These are phyloP conservation scores for Neurospora sublineolata DNA, from an alignment of 495 filamentous ascomycete genomes.

Conservation along the genomic window DNA sequence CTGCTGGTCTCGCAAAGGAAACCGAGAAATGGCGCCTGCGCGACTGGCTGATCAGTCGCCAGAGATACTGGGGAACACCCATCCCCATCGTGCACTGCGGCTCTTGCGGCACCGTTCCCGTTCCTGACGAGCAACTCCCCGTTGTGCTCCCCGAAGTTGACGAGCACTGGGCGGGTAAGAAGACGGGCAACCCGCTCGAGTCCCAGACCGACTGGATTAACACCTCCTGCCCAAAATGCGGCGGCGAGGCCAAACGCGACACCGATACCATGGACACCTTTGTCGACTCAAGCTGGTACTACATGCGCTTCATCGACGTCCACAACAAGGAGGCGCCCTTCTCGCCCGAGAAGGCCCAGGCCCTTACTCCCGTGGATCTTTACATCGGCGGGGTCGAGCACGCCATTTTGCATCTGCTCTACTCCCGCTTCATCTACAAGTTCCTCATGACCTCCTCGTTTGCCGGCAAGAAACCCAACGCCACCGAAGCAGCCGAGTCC, in stretches of 20 bases:
- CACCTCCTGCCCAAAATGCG: constrained; percentile 63
- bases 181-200: constrained; percentile 67
- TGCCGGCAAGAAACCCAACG: constrained; percentile 6
- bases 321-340: constrained; percentile 52
- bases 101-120: constrained; percentile 66
- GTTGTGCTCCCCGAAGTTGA: constrained; percentile 63
- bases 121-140: constrained; percentile 64
- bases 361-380: constrained; percentile 59
- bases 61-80: constrained; percentile 83
- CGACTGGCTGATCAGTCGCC: constrained; percentile 82
- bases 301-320: constrained; percentile 63
- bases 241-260: constrained; percentile 59
- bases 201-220: constrained; percentile 61
- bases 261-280: constrained; percentile 96
- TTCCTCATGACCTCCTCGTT: constrained; percentile 52
- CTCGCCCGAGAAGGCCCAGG: constrained; percentile 41
- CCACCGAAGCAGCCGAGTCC: constrained; percentile 18
- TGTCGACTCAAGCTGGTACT: constrained; percentile 91
- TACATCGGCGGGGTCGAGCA: constrained; percentile 87
- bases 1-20: constrained; percentile 42
- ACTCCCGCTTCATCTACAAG: constrained; percentile 83
- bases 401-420: constrained; percentile 84
- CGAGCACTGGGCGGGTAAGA: constrained; percentile 54
- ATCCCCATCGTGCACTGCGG: constrained; percentile 81
- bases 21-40: constrained; percentile 64